Base-by-base conservation (phyloP, 306 rosid species). In the Prunus davidiana region DNA sequence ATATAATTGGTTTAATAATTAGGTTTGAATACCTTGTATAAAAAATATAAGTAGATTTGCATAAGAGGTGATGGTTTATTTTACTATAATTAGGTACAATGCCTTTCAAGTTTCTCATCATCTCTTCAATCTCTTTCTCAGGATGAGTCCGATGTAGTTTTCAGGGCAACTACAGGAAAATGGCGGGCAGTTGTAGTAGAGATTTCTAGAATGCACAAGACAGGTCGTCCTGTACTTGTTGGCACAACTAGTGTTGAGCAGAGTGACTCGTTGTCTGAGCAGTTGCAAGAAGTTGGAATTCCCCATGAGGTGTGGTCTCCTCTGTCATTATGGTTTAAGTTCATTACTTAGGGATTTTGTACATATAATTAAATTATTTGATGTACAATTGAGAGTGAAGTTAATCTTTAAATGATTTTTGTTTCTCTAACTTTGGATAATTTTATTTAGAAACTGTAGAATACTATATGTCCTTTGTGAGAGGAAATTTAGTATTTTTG, bases 211-310 rank as follows among this genome's bases (percentile, higher is more conserved):
- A 90, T 95, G 92, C 82, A 95, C 82, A 95, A 95, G 84, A 90
- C 93, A 28, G 97, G 97, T 56, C 86, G 97, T 71, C 96, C 98
- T 19, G 97, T 95, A 80, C 98, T 95, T 86, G 98, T 95, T 71
- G 97, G 98, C 82, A 95, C 98, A 46, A 95, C 98, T 56, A 95
- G 98, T 78, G 97, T 95, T 76, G 98, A 95, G 80, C 97, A 92
- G 84, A 95, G 98, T 69, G 98, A 95, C 86, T 82, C 96, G 56
- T 86, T 95, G 78, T 85, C 98, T 7, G 86, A 88, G 78, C 91
- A 87, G 79, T 87, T 95, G 86, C 87, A 85, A 83, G 98, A 92
- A 88, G 92, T 85, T 77, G 96, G 92, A 74, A 89, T 95, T 77
- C 91, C 87, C 1, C 98, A 95, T 61, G 95, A 95, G 97, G 98